Evolutionary conservation across 257 asterid genomes (phyloP), one percentile per base, ranked within the genome.

Genomic region (Solanum sparsipilum): DNA sequence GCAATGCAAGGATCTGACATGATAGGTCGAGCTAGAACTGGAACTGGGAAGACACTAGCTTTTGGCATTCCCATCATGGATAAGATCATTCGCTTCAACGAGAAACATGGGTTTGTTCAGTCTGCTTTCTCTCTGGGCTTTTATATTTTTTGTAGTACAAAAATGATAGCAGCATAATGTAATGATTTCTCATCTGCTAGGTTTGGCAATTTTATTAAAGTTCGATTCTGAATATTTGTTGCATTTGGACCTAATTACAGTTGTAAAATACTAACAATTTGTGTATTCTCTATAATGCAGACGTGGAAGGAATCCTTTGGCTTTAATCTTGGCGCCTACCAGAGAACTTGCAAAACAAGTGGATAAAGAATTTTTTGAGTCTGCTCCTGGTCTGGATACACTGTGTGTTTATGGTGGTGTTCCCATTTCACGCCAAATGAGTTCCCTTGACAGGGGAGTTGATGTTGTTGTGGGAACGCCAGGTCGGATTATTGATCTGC

Each of bases 11-110:
- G 99, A 21, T 94, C 93, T 2, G 98, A 97, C 88, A 93, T 97
- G 98, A 97, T 97, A 68, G 98, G 98, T 86, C 93, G 99, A 58
- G 99, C 98, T 83, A 92, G 98, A 90, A 96, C 98, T 1, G 99
- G 98, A 87, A 97, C 99, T 0, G 99, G 99, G 90, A 97, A 97
- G 93, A 97, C 98, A 18, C 93, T 97, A 75, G 99, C 99, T 86
- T 97, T 97, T 81, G 99, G 98, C 85, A 96, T 97, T 63, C 98
- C 99, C 44, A 92, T 97, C 86, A 91, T 97, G 92, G 98, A 97
- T 88, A 95, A 96, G 90, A 95, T 97, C 88, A 94, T 94, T 34
- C 89, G 92, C 78, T 97, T 87, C 92, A 96, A 95, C 31, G 93
- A 90, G 87, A 93, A 94, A 92, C 97, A 97, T 36, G 99, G 99